Percentiles rank a stretch among this genome's conserved stretches.
Conservation (phyloP, 768 basidiomycete species). For the Aureoboletus auriporus region DNA sequence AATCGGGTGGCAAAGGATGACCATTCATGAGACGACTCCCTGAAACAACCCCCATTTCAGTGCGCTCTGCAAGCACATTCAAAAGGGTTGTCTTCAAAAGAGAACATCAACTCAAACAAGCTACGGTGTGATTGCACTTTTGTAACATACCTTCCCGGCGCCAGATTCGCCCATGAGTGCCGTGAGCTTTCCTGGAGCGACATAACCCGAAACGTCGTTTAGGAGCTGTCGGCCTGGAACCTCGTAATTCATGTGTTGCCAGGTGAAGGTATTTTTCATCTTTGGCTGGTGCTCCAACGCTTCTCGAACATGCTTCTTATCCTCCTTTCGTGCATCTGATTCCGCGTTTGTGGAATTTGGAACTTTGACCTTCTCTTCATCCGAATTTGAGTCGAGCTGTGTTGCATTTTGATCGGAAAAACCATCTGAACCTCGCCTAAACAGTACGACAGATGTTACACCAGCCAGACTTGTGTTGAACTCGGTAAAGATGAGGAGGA, state of each 20-base stretch:
- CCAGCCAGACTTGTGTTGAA: constrained; percentile 36
- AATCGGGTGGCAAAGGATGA: constrained; percentile 41
- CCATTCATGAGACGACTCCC: constrained; percentile 46
- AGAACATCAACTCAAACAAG: neutral
- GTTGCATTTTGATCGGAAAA: neutral
- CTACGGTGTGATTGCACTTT: too few relatives aligned
- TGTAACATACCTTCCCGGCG: constrained; percentile 39
- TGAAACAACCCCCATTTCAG: constrained; percentile 33
- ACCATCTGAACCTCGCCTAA: constrained; percentile 53
- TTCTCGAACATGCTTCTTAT: too few relatives aligned
- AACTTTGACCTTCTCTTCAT: neutral
- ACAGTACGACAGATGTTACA: constrained; percentile 49
- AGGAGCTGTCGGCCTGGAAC: constrained; percentile 58
- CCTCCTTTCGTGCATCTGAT: too few relatives aligned
- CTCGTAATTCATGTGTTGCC: constrained; percentile 66
- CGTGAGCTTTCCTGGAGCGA: constrained; percentile 75
- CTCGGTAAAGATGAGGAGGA: constrained; percentile 61
- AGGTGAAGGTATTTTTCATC: constrained; percentile 69
- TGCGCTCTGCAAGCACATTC: constrained; percentile 44
- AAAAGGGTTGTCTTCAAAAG: constrained; percentile 42
- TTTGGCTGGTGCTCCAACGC: constrained; percentile 19
- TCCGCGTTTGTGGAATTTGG: too few relatives aligned
- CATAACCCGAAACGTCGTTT: constrained; percentile 74
- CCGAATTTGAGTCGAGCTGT: neutral
- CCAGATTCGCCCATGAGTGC: constrained; percentile 69